Base-by-base conservation (phyloP, 306 rosid species). In the Canavalia gladiata region DNA sequence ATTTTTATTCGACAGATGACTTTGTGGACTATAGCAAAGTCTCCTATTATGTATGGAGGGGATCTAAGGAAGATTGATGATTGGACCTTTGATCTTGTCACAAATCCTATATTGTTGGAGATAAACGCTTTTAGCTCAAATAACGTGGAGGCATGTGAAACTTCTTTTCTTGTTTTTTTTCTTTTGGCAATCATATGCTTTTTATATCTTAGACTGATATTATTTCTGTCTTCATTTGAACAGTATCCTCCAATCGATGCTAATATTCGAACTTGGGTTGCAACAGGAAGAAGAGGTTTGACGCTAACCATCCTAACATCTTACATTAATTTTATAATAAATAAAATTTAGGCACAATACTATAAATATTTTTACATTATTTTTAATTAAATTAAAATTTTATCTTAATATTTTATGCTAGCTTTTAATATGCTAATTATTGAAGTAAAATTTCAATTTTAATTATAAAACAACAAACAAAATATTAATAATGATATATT, bases 41-140 rank as follows among this genome's bases (percentile, higher is more conserved):
- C 95, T 81, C 97, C 97, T 51, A 87, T 92, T 58, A 92, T 91
- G 95, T 92, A 41, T 82, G 97, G 97, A 81, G 97, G 94, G 66
- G 94, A 93, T 89, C 78, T 93, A 79, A 81, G 93, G 69, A 82
- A 87, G 0, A 82, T 90, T 52, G 93, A 91, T 72, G 25, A 49
- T 34, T 6, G 65, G 60, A 87, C 90, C 12, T 43, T 29, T 67
- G 76, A 59, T 47, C 81, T 91, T 55, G 81, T 91, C 64, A 86
- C 91, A 18, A 86, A 91, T 81, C 94, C 97, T 35, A 89, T 87
- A 10, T 47, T 93, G 43, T 75, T 93, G 81, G 91, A 82, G 86
- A 93, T 91, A 49, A 89, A 93, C 85, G 77, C 86, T 47, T 75
- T 74, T 12, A 91, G 97, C 79, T 79, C 88, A 59, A 86, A 90